Evolutionary conservation across 768 basidiomycete genomes (phyloP).

Genomic region (Boletus speciosus): DNA sequence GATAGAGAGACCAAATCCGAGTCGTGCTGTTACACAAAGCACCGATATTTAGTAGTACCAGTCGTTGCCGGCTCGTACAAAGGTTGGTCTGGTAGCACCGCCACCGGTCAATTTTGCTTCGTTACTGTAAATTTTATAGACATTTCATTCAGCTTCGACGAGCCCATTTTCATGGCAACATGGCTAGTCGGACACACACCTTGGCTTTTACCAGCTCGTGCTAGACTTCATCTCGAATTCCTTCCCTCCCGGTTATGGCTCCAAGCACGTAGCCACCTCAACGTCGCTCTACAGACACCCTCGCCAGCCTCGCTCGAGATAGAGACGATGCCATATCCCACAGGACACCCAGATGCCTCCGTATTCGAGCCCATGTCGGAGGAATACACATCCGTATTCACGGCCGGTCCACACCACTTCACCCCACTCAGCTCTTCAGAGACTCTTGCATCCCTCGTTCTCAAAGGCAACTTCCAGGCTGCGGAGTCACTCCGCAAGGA

Average conservation of each 20-base stretch:
- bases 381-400: conserved; percentile 29
- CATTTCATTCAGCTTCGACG: background rate
- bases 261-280: conserved; percentile 22
- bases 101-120: conserved; percentile 1
- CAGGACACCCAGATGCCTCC: conserved; percentile 27
- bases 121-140: background rate
- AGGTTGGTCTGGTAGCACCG: background rate
- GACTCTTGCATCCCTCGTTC: conserved; percentile 23
- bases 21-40: too few relatives aligned
- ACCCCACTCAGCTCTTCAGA: conserved; percentile 25
- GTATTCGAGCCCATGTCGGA: conserved; percentile 37
- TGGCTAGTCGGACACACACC: conserved; percentile 15
- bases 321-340: conserved; percentile 34
- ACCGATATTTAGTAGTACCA: too few relatives aligned
- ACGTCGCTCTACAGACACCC: conserved; percentile 24
- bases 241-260: conserved; percentile 13
- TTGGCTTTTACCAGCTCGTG: conserved; percentile 14
- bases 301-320: conserved; percentile 37
- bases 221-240: conserved; percentile 14
- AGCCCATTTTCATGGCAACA: conserved; percentile 22
- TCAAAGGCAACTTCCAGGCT: conserved; percentile 15
- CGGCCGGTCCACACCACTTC: conserved; percentile 4
- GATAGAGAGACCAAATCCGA: too few relatives aligned
- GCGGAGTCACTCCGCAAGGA: conserved; percentile 40
- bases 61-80: too few relatives aligned